phyloP scores from a whole-genome alignment of 345 rosid species.

The Aethionema arabicum region DNA sequence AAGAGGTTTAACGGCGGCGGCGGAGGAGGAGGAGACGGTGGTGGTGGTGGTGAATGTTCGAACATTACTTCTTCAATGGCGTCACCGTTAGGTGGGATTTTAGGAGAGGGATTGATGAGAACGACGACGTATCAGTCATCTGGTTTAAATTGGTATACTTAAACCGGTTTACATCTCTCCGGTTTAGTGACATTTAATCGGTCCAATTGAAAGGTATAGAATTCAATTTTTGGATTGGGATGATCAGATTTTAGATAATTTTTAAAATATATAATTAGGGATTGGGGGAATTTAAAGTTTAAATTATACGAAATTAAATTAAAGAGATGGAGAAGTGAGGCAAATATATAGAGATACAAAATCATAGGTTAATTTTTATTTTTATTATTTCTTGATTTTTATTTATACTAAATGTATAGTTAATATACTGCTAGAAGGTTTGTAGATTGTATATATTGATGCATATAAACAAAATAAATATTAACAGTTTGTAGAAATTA shows the following conservation, averaged over 20 bases:
- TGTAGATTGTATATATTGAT: no score
- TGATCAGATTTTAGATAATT: background rate
- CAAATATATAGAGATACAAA: background rate
- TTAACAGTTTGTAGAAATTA: no score
- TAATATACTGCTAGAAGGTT: no score
- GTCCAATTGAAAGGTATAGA: background rate
- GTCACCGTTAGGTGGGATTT: conserved; percentile 39
- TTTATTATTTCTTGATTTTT: no score
- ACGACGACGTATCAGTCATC: conserved; percentile 55
- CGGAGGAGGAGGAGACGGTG: background rate
- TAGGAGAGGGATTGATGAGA: conserved; percentile 51
- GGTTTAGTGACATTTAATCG: background rate
- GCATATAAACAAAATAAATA: no score
- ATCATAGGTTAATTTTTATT: no score
- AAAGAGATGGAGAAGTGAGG: conserved; percentile 22
- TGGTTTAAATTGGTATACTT: conserved; percentile 79
- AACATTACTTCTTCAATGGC: conserved; percentile 19
- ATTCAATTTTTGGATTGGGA: conserved; percentile 1
- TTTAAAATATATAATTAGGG: conserved; percentile 21
- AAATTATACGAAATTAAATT: no score
- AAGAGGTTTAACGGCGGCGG: conserved; percentile 50
- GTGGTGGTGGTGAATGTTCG: conserved; percentile 31
- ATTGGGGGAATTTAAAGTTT: conserved; percentile 26
- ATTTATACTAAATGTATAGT: no score
- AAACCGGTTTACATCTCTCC: background rate